A percentile compares a stretch with the other conserved stretches of the same genome.
These are phyloP conservation scores for Irpex rosettiformis DNA, from an alignment of 1,284 basidiomycete genomes.

Conservation along the genomic window DNA sequence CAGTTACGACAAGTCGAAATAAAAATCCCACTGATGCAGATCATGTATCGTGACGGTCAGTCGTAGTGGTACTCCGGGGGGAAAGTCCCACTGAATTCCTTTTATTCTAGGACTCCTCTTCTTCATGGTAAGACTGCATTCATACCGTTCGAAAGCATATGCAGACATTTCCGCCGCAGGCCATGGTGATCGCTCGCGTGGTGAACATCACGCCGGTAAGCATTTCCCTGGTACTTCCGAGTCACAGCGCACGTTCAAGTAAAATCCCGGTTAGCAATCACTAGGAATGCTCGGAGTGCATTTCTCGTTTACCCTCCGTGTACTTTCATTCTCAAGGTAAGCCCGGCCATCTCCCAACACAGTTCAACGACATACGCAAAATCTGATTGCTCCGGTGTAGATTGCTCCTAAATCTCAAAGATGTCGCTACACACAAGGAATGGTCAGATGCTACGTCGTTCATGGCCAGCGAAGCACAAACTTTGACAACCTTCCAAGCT, in stretches of 20 bases:
- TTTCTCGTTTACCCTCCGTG: background rate
- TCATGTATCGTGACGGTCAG: background rate
- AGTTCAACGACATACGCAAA: background rate
- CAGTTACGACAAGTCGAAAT: background rate
- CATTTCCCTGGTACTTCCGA: no score
- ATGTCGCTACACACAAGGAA: background rate
- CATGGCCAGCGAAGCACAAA: background rate
- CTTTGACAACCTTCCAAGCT: background rate
- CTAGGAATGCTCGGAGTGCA: background rate
- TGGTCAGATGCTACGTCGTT: background rate
- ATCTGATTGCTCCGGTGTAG: background rate
- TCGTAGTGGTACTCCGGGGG: background rate
- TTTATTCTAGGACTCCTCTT: background rate
- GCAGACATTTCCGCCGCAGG: no score
- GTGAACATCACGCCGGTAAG: no score
- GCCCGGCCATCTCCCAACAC: background rate
- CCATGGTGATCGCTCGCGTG: no score
- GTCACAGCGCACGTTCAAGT: no score
- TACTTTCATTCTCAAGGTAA: background rate
- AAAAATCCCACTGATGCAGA: background rate
- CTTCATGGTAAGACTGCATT: background rate
- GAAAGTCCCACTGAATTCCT: background rate
- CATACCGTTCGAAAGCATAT: no score
- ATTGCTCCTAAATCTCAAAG: background rate
- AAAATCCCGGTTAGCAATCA: no score